Conservation (phyloP, 169 alveolate genomes). For the Plasmodium cynomolgi region DNA sequence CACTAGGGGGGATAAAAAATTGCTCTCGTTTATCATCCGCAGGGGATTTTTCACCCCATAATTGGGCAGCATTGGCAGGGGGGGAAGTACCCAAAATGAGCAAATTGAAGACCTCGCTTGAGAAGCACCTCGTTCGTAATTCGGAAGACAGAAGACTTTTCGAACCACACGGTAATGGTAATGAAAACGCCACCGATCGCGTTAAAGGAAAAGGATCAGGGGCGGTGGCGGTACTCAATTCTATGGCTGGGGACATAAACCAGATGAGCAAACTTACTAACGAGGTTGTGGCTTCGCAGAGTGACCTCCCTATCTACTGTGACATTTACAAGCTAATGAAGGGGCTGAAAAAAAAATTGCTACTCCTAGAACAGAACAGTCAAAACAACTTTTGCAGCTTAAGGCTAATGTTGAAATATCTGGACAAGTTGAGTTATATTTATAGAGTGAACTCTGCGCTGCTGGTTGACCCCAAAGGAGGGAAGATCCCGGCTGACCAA, state of each 20-base stretch:
- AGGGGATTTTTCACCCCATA: not conserved
- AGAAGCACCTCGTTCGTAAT: not conserved
- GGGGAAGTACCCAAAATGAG: not conserved
- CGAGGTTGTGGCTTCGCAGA: not conserved
- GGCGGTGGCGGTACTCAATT: not conserved
- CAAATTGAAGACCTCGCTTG: not conserved
- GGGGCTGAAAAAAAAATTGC: not conserved
- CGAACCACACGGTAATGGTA: not conserved
- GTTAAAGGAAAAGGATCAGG: not conserved
- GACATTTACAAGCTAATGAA: conserved; percentile 6
- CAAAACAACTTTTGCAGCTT: not conserved
- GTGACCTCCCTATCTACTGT: not conserved
- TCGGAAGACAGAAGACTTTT: not conserved
- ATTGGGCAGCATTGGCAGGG: not conserved
- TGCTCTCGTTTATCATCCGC: not conserved
- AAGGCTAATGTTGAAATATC: conserved; percentile 1
- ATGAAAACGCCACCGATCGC: not conserved
- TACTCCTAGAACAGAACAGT: not conserved
- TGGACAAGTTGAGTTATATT: conserved; percentile 33
- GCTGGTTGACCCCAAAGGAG: no score
- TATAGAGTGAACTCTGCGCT: conserved; percentile 1
- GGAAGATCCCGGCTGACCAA: not conserved
- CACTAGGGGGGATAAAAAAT: not conserved
- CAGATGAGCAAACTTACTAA: not conserved
- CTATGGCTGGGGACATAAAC: not conserved